A percentile compares a stretch with the other conserved stretches of the same genome.
Evolutionary conservation across 805 yeast species (phyloP).

Genomic region (Brettanomyces nanus): DNA sequence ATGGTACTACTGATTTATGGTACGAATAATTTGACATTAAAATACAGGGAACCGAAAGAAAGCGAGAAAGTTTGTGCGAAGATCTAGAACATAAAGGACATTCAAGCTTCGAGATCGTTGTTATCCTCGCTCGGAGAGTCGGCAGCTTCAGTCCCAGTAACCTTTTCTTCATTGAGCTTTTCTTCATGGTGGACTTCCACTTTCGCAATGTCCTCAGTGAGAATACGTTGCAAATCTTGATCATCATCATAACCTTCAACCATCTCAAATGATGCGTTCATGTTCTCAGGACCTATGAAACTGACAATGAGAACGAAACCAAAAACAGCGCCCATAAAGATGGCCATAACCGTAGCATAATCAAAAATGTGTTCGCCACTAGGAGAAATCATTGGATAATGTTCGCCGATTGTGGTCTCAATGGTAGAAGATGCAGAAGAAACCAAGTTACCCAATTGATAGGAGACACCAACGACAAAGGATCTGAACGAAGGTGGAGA

Average conservation of each 20-base stretch:
- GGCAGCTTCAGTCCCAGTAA: neutral
- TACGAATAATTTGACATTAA: no score
- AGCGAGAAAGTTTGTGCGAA: no score
- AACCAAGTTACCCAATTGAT: constrained; percentile 62
- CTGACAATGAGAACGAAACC: constrained; percentile 41
- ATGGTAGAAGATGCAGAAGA: constrained; percentile 65
- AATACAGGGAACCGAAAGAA: no score
- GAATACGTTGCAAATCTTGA: constrained; percentile 5
- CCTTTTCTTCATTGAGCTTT: neutral
- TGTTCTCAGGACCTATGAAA: constrained; percentile 56
- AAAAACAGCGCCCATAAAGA: constrained; percentile 57
- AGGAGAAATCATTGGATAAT: constrained; percentile 34
- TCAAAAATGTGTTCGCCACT: constrained; percentile 30
- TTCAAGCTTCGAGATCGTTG: neutral
- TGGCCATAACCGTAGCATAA: constrained; percentile 57
- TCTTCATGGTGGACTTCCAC: constrained; percentile 2
- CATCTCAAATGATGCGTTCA: constrained; percentile 16
- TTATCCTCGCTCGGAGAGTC: neutral
- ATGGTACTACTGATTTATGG: no score
- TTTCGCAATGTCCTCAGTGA: constrained; percentile 3
- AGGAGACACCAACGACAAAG: constrained; percentile 54
- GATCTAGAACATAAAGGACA: neutral
- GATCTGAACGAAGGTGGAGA: constrained; percentile 57
- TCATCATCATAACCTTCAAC: constrained; percentile 15
- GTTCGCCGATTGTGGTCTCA: constrained; percentile 53